A percentile compares a stretch with the other conserved stretches of the same genome.
Conservation (phyloP, 1,284 basidiomycete species). For the Rhodotorula sp. region DNA sequence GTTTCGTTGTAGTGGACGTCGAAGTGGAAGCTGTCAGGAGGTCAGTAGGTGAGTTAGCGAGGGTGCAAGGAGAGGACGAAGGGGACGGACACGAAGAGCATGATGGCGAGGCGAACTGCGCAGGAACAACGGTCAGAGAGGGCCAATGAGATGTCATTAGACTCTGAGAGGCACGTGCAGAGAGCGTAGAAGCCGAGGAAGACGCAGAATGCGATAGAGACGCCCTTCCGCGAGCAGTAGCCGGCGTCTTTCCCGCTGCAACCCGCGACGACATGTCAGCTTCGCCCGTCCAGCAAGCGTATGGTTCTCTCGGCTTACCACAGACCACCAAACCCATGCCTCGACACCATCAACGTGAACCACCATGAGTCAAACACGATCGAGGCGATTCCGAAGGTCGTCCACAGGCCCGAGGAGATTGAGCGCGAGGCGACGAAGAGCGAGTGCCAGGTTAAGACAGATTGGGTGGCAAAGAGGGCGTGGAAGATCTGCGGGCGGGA, state of each 20-base stretch:
- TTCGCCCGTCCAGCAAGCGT: background rate
- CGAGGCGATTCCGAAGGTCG: conserved; percentile 2
- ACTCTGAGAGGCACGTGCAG: background rate
- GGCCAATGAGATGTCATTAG: too few species aligned
- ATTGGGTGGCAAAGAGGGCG: conserved; percentile 14
- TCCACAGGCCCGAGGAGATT: conserved; percentile 16
- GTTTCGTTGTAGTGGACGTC: conserved; percentile 10
- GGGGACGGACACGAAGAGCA: conserved; percentile 13
- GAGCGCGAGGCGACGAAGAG: conserved; percentile 5
- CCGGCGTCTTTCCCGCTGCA: background rate
- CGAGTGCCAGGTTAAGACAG: conserved; percentile 20
- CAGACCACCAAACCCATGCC: conserved; percentile 5
- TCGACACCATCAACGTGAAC: conserved; percentile 17
- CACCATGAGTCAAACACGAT: conserved; percentile 18
- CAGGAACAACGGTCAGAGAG: too few species aligned
- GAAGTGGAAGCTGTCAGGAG: conserved; percentile 2
- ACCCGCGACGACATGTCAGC: background rate
- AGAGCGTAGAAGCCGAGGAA: conserved; percentile 13
- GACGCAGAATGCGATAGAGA: conserved; percentile 10
- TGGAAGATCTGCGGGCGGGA: conserved; percentile 3
- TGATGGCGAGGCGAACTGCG: conserved; percentile 13
- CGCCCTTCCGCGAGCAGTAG: background rate
- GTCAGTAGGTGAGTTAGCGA: background rate
- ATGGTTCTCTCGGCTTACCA: conserved; percentile 9
- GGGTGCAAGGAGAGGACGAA: too few species aligned